Conservation (phyloP, 148 eudicot species). For the Cornus suecica region DNA sequence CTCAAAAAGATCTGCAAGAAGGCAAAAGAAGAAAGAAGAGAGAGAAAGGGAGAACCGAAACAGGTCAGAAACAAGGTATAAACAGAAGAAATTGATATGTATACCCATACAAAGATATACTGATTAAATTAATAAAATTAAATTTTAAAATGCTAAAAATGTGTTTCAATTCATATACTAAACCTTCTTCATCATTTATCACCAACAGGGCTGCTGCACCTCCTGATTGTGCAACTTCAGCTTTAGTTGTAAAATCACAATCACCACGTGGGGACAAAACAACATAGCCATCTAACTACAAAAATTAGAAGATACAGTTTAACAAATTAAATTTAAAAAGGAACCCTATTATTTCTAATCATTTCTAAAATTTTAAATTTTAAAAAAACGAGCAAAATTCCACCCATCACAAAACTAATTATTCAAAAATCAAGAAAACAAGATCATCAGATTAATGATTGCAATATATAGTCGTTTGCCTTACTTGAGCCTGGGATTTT, state of each 20-base stretch:
- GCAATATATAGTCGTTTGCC: not conserved
- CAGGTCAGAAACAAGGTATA: not conserved
- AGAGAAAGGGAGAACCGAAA: not conserved
- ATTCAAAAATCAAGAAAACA: not conserved
- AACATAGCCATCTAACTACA: conserved; percentile 50
- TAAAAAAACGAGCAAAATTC: conserved; percentile 1
- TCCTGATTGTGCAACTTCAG: conserved; percentile 55
- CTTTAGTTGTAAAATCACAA: conserved; percentile 61
- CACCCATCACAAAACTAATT: not conserved
- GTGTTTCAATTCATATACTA: conserved; percentile 1
- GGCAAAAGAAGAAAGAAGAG: not conserved
- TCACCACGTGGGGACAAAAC: conserved; percentile 61
- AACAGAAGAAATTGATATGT: conserved; percentile 5
- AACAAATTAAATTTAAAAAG: not conserved
- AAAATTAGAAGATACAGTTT: not conserved
- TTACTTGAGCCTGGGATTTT: not conserved
- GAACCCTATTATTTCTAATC: not conserved
- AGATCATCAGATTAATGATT: not conserved
- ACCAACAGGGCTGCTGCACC: conserved; percentile 72
- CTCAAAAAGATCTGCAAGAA: conserved; percentile 48
- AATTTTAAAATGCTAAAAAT: not conserved
- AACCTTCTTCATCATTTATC: conserved; percentile 63
- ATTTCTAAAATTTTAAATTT: not conserved
- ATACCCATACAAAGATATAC: not conserved
- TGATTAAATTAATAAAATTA: too few relatives aligned